phyloP scores from a whole-genome alignment of 1,284 basidiomycete species.

The Agaricales sp. region DNA sequence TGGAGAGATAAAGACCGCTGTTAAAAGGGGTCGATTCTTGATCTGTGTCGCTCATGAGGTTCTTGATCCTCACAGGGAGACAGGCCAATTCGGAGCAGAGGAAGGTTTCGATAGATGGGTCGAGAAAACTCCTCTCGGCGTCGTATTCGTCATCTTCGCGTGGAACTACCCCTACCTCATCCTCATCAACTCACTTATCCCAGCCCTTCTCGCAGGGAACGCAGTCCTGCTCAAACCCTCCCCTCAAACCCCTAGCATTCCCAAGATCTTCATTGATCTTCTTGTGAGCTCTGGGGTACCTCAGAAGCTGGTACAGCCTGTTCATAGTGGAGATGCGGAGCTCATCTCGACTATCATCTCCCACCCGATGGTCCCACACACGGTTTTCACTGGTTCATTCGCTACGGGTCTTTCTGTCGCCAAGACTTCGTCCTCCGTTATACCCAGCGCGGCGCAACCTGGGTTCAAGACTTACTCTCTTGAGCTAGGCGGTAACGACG shows the following conservation, averaged over 20 bases:
- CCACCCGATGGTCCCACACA: constrained; percentile 67
- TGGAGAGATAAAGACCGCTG: not conserved
- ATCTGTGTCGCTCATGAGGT: not conserved
- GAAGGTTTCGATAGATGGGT: constrained; percentile 73
- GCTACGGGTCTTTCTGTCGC: constrained; percentile 51
- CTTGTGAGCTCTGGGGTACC: constrained; percentile 73
- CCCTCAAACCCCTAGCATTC: constrained; percentile 86
- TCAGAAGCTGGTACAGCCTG: constrained; percentile 63
- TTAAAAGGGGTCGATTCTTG: not conserved
- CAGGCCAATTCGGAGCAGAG: constrained; percentile 65
- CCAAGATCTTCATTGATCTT: constrained; percentile 70
- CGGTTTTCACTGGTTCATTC: constrained; percentile 88
- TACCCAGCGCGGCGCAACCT: constrained; percentile 30
- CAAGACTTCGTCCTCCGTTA: not conserved
- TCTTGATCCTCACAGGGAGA: not conserved
- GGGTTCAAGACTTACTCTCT: constrained; percentile 44
- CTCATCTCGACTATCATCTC: constrained; percentile 57
- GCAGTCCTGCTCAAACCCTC: constrained; percentile 88
- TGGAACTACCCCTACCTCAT: constrained; percentile 93
- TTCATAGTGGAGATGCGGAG: constrained; percentile 60
- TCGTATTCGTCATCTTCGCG: constrained; percentile 80
- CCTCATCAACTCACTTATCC: constrained; percentile 84
- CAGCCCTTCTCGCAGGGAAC: constrained; percentile 84
- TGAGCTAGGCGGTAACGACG: constrained; percentile 93
- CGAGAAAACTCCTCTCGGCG: constrained; percentile 74